Conservation (phyloP, 2,329 filamentous ascomycete species). For the Plenodomus tracheiphilus region DNA sequence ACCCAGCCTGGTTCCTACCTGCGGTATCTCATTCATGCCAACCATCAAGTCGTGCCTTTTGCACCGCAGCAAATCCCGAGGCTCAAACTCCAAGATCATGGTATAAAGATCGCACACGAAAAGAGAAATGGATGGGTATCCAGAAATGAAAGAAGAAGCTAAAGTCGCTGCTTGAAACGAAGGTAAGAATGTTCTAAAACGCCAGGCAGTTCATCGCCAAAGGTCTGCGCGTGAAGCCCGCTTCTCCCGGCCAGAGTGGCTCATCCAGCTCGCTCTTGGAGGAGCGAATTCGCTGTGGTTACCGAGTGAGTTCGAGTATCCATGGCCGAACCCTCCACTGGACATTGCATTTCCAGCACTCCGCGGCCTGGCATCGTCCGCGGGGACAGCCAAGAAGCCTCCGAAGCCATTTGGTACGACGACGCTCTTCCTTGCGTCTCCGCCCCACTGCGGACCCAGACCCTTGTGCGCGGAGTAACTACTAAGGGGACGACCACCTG, state of each 20-base stretch:
- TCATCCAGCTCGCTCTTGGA: conserved; percentile 37
- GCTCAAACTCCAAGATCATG: conserved; percentile 6
- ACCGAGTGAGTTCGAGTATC: conserved; percentile 30
- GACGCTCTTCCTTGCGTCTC: conserved; percentile 62
- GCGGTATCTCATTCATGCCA: conserved; percentile 4
- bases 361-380: conserved; percentile 37
- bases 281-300: conserved; percentile 17
- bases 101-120: conserved; percentile 8
- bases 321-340: conserved; percentile 27
- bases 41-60: not conserved
- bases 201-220: conserved; percentile 30
- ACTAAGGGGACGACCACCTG: conserved; percentile 49
- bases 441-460: conserved; percentile 61
- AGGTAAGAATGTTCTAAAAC: not conserved
- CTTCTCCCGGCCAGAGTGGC: conserved; percentile 37
- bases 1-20: not conserved
- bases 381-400: conserved; percentile 66
- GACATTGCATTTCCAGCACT: conserved; percentile 37
- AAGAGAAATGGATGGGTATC: conserved; percentile 15
- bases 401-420: conserved; percentile 71
- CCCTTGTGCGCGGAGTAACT: conserved; percentile 52
- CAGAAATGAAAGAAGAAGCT: conserved; percentile 14
- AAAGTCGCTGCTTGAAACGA: not conserved
- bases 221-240: conserved; percentile 40
- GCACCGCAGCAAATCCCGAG: conserved; percentile 1